Evolutionary conservation across 2,329 filamentous ascomycete species (phyloP).

Genomic region (Purpureocillium takamizusanense): DNA sequence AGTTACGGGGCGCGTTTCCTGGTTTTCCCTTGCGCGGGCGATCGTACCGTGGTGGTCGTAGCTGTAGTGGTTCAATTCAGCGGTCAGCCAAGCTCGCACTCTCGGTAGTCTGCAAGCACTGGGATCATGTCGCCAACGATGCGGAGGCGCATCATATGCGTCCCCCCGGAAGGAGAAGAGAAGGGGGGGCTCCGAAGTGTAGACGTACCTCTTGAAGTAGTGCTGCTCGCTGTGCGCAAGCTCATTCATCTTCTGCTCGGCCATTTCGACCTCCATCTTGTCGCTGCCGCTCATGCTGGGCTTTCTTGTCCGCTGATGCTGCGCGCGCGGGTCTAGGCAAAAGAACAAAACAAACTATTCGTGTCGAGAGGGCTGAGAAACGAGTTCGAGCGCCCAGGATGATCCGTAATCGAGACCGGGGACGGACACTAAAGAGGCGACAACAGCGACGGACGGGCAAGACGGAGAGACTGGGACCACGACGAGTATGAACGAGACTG

Average conservation of each 20-base stretch:
- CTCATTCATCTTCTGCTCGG: constrained; percentile 54
- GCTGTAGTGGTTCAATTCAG: constrained; percentile 43
- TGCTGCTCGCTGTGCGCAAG: constrained; percentile 96
- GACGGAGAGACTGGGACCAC: constrained; percentile 1
- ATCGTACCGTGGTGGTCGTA: constrained; percentile 91
- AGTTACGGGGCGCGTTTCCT: too few species aligned
- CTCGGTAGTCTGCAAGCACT: constrained; percentile 1
- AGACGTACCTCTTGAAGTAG: constrained; percentile 87
- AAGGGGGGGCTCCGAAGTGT: constrained; percentile 3
- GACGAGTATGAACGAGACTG: too few species aligned
- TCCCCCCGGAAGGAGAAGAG: too few species aligned
- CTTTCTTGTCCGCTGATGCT: too few species aligned
- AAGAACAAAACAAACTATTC: not conserved
- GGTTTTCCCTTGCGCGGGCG: not conserved
- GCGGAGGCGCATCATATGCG: too few species aligned
- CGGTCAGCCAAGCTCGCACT: constrained; percentile 12
- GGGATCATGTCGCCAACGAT: not conserved
- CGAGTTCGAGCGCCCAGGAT: not conserved
- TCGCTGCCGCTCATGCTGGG: constrained; percentile 33
- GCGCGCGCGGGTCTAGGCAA: too few species aligned
- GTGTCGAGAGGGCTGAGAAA: not conserved
- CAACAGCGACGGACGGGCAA: not conserved
- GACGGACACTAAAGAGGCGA: constrained; percentile 1
- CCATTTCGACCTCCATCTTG: constrained; percentile 50
- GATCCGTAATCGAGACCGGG: not conserved